Base-by-base conservation (phyloP, 495 filamentous ascomycete genomes). In the Xylaria grammica region DNA sequence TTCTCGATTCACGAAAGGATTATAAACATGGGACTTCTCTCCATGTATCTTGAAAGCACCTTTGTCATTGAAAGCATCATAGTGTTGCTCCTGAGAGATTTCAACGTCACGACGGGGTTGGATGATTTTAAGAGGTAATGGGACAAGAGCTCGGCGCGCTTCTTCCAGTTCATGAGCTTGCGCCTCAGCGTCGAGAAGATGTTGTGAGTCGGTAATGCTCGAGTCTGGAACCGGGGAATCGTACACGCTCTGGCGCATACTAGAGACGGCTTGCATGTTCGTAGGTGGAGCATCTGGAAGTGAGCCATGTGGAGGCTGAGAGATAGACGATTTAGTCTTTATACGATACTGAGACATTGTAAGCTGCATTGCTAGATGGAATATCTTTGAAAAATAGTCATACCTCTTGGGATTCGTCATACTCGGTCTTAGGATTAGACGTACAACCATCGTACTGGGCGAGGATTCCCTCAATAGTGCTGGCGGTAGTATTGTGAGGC, bases 391-490 rank as follows among this genome's bases (percentile, higher is more conserved):
- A 32, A 4, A 48, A 9, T 0, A 38, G 7, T 11, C 30, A 9
- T 62, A 62, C 60, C 48, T 62, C 60, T 34, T 32, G 8, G 11
- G n/a, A 10, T 17, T 62, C n/a, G 17, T 19, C 11, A 15, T 34
- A n/a, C 19, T 54, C 45, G 5, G 11, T 3, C 36, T 53, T 45
- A 32, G 22, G 26, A 45, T 19, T 19, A 2, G 29, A 7, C 54
- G 52, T 20, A 50, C 57, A 0, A 62, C 46, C 44, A 8, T 67
- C 36, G 45, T 77, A 76, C 45, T 75, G 70, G 1, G 69, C 65
- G 42, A 73, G 63, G 8, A 77, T 77, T 44, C 70, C 67, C 29
- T 73, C 72, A 15, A 76, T 68, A 0, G 75, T 74, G 42, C 66
- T 74, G 27, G 50, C 69, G 24, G 72, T 72, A 19, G 44, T 66